Evolutionary conservation across 2,329 filamentous ascomycete genomes (phyloP), one percentile per base, ranked within the genome.

Genomic region (Coniochaeta ligniaria): DNA sequence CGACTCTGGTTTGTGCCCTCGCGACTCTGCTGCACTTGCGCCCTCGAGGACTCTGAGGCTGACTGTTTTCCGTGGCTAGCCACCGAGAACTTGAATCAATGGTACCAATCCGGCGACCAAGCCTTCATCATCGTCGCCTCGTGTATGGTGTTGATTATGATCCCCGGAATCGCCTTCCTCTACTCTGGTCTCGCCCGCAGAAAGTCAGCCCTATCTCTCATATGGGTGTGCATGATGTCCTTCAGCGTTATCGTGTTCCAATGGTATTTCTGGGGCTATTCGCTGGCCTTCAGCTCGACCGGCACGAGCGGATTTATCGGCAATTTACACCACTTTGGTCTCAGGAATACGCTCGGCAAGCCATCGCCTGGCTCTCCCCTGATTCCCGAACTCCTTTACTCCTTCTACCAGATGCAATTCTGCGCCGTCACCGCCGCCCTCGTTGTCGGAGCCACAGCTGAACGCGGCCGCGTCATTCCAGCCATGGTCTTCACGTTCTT

Each of bases 221-320:
- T 99, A 71, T 98, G 93, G 92, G 92, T 94, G 16, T 92, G 90
- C 78, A 96, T 99, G 91, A 94, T 90, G 74, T 95, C 92, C 55
- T 90, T 90, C 72, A 93, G 91, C 56, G 87, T 98, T 72, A 83
- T 97, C 73, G 89, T 91, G 60, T 97, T 99, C 80, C 95, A 99
- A 79, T 99, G 95, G 95, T 98, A 97, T 72, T 97, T 99, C 75
- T 98, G 95, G 94, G 95, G 95, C 41, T 99, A 96, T 76, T 96
- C 94, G 16, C 82, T 99, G 63, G 93, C 94, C 59, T 97, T 98
- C 77, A 95, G 90, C 70, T 81, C 84, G 50, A 86, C 86, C 16
- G 90, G 88, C 5, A 92, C 85, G 66, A 97, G 91, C 77, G 89
- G 91, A 59, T 98, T 90, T 78, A 98, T 99, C 71, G 95, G 95